phyloP scores from a whole-genome alignment of 192 early-diverging fungal species.

The Entrophospora sp. region DNA sequence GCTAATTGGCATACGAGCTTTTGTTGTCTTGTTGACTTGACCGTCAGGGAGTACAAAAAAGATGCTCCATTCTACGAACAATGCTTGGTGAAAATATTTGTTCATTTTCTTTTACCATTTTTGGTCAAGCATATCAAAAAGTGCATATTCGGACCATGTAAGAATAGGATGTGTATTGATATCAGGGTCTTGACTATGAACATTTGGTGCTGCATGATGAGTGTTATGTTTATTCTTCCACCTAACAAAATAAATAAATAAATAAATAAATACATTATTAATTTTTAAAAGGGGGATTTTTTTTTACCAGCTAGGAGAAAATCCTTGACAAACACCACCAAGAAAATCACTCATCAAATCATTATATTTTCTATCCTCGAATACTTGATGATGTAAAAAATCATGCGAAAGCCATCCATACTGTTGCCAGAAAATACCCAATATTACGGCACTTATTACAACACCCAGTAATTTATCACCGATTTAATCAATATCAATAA shows the following conservation, averaged over 20 bases:
- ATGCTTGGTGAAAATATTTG: constrained; percentile 33
- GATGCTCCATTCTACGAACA: constrained; percentile 59
- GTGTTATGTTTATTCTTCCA: constrained; percentile 90
- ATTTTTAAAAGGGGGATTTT: too few relatives aligned
- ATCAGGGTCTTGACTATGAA: constrained; percentile 74
- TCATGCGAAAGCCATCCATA: constrained; percentile 80
- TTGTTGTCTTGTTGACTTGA: constrained; percentile 35
- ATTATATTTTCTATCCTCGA: constrained; percentile 54
- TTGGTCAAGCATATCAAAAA: constrained; percentile 42
- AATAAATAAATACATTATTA: constrained; percentile 6
- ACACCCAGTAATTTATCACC: constrained; percentile 47
- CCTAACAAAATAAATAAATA: constrained; percentile 24
- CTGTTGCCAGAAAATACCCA: constrained; percentile 77
- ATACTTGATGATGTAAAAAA: constrained; percentile 75
- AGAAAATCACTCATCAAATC: constrained; percentile 57
- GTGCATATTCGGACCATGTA: constrained; percentile 61
- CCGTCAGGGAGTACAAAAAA: constrained; percentile 42
- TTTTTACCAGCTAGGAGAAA: constrained; percentile 67
- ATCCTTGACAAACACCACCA: constrained; percentile 69
- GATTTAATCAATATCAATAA: constrained; percentile 39
- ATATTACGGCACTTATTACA: constrained; percentile 39
- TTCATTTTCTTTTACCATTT: constrained; percentile 35
- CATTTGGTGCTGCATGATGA: constrained; percentile 73
- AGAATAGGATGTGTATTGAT: constrained; percentile 75
- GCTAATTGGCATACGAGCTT: constrained; percentile 30